Conservation (phyloP, 228 moss, liverwort and hornwort genomes). For the Sphagnum fallax region DNA sequence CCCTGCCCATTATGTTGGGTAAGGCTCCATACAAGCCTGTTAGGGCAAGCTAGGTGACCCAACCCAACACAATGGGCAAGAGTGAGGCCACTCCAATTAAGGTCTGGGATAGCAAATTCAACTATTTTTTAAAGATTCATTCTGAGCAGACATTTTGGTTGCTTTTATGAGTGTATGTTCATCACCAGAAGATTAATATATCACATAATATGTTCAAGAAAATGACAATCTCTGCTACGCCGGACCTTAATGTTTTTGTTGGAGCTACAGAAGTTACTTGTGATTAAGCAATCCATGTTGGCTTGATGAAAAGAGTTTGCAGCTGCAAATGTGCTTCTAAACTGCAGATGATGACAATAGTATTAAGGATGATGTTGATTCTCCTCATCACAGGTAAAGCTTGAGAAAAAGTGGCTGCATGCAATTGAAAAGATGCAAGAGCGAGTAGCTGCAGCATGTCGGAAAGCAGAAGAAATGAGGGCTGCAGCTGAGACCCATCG, state of each 20-base stretch:
- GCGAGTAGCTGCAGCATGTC: conserved; percentile 53
- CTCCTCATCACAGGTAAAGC: conserved; percentile 48
- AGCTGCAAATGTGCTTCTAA: not conserved
- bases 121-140: not conserved
- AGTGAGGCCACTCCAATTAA: too few species aligned
- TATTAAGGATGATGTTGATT: not conserved
- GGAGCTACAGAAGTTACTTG: not conserved
- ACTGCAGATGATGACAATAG: not conserved
- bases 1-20: too few species aligned
- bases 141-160: not conserved
- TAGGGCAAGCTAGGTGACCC: too few species aligned
- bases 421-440: conserved; percentile 67
- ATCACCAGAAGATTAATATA: too few species aligned
- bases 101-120: too few species aligned
- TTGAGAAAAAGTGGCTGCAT: conserved; percentile 67
- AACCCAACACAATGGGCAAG: too few species aligned
- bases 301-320: not conserved
- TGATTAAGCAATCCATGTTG: not conserved
- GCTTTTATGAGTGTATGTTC: not conserved
- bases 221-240: not conserved
- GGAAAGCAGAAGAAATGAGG: conserved; percentile 83
- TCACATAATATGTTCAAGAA: not conserved
- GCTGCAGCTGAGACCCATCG: conserved; percentile 56
- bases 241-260: not conserved
- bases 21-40: too few species aligned